These are phyloP conservation scores for Rhodotorula toruloides DNA, from an alignment of 768 basidiomycete genomes.

Conservation along the genomic window DNA sequence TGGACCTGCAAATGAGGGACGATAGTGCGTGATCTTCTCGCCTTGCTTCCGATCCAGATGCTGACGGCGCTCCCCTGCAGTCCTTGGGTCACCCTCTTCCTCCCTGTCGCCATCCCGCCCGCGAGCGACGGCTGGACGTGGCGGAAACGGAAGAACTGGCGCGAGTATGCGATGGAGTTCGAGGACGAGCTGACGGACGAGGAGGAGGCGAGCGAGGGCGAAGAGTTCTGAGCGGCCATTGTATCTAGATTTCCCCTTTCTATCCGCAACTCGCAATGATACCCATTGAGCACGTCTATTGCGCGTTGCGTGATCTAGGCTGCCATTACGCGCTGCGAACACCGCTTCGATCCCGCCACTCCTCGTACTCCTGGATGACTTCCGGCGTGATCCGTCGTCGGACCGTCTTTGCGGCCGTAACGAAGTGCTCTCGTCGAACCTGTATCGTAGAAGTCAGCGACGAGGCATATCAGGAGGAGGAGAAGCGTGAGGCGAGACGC, in stretches of 20 bases:
- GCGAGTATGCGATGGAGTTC: constrained; percentile 55
- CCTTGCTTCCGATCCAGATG: not conserved
- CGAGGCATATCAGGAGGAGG: not conserved
- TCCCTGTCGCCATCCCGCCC: constrained; percentile 74
- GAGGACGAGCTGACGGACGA: constrained; percentile 86
- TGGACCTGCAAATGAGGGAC: constrained; percentile 52
- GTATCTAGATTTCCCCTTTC: not conserved
- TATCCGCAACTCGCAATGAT: not conserved
- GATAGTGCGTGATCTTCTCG: constrained; percentile 62
- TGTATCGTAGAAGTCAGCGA: constrained; percentile 45
- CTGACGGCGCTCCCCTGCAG: constrained; percentile 48
- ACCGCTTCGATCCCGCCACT: constrained; percentile 57
- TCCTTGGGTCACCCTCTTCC: constrained; percentile 67
- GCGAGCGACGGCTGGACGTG: constrained; percentile 78
- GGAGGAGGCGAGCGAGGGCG: constrained; percentile 48
- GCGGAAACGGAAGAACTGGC: constrained; percentile 65
- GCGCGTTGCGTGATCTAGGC: not conserved
- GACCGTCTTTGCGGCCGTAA: constrained; percentile 64
- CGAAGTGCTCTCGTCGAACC: constrained; percentile 71
- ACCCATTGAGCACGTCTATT: constrained; percentile 19
- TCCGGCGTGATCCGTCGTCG: constrained; percentile 78
- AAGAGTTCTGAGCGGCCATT: not conserved
- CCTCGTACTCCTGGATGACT: constrained; percentile 64
- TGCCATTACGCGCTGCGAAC: constrained; percentile 30
- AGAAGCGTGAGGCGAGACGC: too few species aligned